These are phyloP conservation scores for Heliosperma pusillum DNA, from an alignment of 148 eudicot species.

Conservation along the genomic window DNA sequence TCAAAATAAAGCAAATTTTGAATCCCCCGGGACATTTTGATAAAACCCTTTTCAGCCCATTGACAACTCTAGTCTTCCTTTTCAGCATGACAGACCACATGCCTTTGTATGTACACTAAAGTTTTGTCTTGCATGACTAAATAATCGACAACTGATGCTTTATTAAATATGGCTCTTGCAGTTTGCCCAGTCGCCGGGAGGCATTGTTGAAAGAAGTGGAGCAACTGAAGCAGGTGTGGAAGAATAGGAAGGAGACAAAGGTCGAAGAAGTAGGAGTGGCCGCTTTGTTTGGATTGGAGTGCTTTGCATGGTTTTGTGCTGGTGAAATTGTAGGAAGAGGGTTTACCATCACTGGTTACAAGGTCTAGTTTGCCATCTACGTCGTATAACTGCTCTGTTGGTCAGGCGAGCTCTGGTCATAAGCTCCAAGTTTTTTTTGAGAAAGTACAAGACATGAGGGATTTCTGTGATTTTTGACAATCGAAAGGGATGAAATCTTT, in stretches of 20 bases:
- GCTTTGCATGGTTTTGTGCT: slow-evolving; percentile 68
- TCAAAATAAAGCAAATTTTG: too few species aligned
- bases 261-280: slow-evolving; percentile 53
- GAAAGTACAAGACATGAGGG: too few species aligned
- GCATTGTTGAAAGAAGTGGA: slow-evolving; percentile 57
- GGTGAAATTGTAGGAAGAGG: slow-evolving; percentile 72
- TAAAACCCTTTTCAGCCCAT: too few species aligned
- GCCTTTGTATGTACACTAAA: background rate
- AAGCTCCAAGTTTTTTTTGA: background rate
- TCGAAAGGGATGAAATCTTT: too few species aligned
- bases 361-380: slow-evolving; percentile 31
- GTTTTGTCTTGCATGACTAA: background rate
- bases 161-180: slow-evolving; percentile 23
- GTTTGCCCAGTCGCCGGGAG: slow-evolving; percentile 58
- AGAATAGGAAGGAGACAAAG: slow-evolving; percentile 51
- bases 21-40: too few species aligned
- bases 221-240: slow-evolving; percentile 51
- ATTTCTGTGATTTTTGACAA: background rate
- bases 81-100: background rate
- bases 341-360: slow-evolving; percentile 57
- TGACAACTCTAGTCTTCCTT: background rate
- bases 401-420: too few species aligned
- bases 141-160: background rate
- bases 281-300: slow-evolving; percentile 67
- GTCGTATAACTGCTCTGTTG: slow-evolving; percentile 13